Conservation (phyloP, 2,329 filamentous ascomycete species). For the Westerdykella aurantiaca region DNA sequence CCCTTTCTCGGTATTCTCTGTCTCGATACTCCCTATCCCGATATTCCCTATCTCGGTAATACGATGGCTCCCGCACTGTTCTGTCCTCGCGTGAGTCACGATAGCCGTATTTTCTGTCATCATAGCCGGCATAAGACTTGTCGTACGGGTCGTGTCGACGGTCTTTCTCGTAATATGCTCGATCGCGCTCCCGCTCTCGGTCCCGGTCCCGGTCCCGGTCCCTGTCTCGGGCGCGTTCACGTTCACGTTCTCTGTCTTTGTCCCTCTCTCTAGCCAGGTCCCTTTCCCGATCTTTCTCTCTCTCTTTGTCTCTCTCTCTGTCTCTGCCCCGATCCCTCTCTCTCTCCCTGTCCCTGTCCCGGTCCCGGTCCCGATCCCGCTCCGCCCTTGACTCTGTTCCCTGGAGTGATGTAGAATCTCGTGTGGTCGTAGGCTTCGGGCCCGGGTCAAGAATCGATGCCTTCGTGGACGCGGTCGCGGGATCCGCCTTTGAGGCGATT, state of each 20-base stretch:
- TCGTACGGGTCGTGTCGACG: slow-evolving; percentile 17
- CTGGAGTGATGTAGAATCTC: slow-evolving; percentile 18
- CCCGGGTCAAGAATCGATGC: slow-evolving; percentile 39
- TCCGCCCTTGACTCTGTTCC: slow-evolving; percentile 19
- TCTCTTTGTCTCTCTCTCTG: slow-evolving; percentile 13
- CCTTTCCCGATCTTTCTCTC: slow-evolving; percentile 37
- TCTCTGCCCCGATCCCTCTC: slow-evolving; percentile 23
- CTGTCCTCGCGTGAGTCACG: slow-evolving; percentile 7
- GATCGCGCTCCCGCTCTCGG: slow-evolving; percentile 29
- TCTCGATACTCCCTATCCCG: slow-evolving; percentile 18
- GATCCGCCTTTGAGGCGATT: slow-evolving; percentile 47
- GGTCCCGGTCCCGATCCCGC: slow-evolving; percentile 20
- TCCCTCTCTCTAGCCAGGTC: slow-evolving; percentile 27
- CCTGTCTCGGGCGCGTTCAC: slow-evolving; percentile 33
- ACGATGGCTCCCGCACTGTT: slow-evolving; percentile 16
- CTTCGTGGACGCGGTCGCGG: slow-evolving; percentile 36
- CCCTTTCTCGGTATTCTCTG: slow-evolving; percentile 11
- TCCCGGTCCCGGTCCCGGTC: slow-evolving; percentile 34
- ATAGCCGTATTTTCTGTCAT: slow-evolving; percentile 9
- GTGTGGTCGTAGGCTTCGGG: slow-evolving; percentile 34
- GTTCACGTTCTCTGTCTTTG: slow-evolving; percentile 33
- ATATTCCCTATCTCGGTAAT: slow-evolving; percentile 14
- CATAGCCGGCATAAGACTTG: slow-evolving; percentile 11
- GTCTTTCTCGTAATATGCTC: slow-evolving; percentile 41
- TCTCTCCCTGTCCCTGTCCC: slow-evolving; percentile 30